These are phyloP conservation scores for Cicer yamashitae DNA, from an alignment of 306 rosid genomes.

Conservation along the genomic window DNA sequence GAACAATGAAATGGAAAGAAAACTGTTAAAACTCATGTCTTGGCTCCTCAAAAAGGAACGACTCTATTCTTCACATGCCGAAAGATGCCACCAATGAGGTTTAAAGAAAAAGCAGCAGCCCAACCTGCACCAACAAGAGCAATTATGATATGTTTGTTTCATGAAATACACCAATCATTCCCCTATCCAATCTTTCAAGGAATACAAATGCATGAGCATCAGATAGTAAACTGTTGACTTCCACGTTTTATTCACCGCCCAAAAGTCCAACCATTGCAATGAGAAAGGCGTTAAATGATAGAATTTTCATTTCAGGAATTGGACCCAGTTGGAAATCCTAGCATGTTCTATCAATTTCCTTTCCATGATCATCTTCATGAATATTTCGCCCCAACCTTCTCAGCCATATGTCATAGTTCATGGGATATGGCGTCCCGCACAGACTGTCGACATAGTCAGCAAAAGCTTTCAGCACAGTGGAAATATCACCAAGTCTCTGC, in stretches of 20 bases:
- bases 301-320: conserved; percentile 37
- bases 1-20: conserved; percentile 43
- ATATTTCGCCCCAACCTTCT: conserved; percentile 86
- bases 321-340: conserved; percentile 49
- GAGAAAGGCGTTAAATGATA: conserved; percentile 45
- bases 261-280: conserved; percentile 43
- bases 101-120: conserved; percentile 40
- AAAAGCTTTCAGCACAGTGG: conserved; percentile 89
- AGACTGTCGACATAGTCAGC: conserved; percentile 97
- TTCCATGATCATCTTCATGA: conserved; percentile 79
- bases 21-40: conserved; percentile 44
- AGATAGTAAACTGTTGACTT: conserved; percentile 42
- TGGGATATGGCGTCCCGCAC: conserved; percentile 95
- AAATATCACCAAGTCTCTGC: conserved; percentile 90
- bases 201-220: conserved; percentile 45
- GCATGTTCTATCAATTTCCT: conserved; percentile 73
- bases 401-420: conserved; percentile 92
- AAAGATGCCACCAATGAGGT: conserved; percentile 43
- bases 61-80: conserved; percentile 45
- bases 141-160: conserved; percentile 42
- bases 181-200: conserved; percentile 38
- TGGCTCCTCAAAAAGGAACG: conserved; percentile 47
- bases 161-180: conserved; percentile 33
- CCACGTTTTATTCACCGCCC: conserved; percentile 46
- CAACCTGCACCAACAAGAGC: conserved; percentile 31